These are phyloP conservation scores for Cladorrhinum sp. DNA, from an alignment of 2,329 filamentous ascomycete genomes.

Conservation along the genomic window DNA sequence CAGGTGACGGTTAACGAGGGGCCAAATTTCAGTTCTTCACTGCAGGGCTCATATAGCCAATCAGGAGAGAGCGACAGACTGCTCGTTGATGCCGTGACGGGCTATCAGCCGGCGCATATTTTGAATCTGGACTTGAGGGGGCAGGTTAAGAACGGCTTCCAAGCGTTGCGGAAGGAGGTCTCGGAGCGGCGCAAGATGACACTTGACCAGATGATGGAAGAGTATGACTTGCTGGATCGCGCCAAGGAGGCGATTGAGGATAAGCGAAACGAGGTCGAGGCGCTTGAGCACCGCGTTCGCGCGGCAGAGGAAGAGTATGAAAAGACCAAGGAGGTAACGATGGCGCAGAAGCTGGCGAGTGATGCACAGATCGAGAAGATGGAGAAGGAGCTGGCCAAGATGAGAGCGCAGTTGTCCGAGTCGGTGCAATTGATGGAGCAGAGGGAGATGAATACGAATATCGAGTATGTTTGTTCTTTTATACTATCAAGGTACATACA, in stretches of 20 bases:
- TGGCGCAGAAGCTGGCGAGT: conserved; percentile 79
- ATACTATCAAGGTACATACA: too few species aligned
- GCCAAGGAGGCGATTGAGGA: conserved; percentile 97
- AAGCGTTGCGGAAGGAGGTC: conserved; percentile 80
- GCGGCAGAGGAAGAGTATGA: conserved; percentile 93
- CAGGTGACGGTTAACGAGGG: conserved; percentile 75
- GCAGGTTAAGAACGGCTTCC: conserved; percentile 73
- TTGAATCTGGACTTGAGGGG: conserved; percentile 86
- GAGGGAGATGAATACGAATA: conserved; percentile 91
- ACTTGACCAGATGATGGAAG: conserved; percentile 89
- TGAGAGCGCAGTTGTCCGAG: conserved; percentile 79
- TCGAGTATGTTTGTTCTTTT: conserved; percentile 63
- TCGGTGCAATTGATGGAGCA: conserved; percentile 91
- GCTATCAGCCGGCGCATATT: conserved; percentile 86
- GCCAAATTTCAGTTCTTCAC: conserved; percentile 70
- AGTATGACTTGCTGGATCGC: conserved; percentile 87
- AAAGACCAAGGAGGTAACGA: conserved; percentile 82
- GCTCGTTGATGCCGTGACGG: conserved; percentile 74
- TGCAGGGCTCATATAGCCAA: conserved; percentile 41
- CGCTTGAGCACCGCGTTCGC: conserved; percentile 80
- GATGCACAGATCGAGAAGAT: conserved; percentile 97
- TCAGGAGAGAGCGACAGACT: conserved; percentile 66
- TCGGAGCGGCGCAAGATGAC: conserved; percentile 80
- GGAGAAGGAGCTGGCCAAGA: conserved; percentile 95
- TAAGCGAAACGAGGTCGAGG: conserved; percentile 88